Evolutionary conservation across 2,329 filamentous ascomycete species (phyloP).

Genomic region (Xylariaceae sp.): DNA sequence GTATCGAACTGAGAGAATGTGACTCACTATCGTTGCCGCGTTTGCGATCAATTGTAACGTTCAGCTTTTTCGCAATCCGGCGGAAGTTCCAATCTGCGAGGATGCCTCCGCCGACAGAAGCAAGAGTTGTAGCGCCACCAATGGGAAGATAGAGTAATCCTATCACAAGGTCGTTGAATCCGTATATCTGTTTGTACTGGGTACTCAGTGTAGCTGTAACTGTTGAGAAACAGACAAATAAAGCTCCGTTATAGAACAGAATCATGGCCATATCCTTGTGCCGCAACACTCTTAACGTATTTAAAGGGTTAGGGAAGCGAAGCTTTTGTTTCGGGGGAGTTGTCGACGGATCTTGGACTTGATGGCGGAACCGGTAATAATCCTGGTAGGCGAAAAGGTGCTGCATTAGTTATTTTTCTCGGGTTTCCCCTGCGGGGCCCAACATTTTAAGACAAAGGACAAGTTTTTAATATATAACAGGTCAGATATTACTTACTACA

Average conservation of each 20-base stretch:
- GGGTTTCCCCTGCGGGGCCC: no score
- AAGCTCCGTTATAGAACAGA: conserved; percentile 49
- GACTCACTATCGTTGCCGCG: conserved; percentile 46
- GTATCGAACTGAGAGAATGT: background rate
- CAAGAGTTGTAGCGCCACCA: conserved; percentile 48
- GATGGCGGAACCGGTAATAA: conserved; percentile 39
- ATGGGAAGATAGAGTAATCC: conserved; percentile 56
- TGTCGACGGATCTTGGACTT: conserved; percentile 33
- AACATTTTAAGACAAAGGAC: no score
- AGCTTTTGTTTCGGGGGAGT: conserved; percentile 41
- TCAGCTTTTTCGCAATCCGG: conserved; percentile 59
- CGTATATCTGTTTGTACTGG: conserved; percentile 50
- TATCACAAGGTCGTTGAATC: conserved; percentile 48
- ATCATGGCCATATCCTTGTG: conserved; percentile 52
- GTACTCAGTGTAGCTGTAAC: conserved; percentile 52
- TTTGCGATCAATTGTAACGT: conserved; percentile 59
- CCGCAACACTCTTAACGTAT: conserved; percentile 51
- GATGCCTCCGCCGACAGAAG: conserved; percentile 55
- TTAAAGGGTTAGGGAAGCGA: conserved; percentile 55
- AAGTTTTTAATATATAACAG: no score
- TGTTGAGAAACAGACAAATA: conserved; percentile 57
- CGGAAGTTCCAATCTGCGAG: conserved; percentile 68
- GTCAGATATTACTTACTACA: no score
- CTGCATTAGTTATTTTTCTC: no score
- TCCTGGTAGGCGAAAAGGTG: no score